phyloP scores from a whole-genome alignment of 148 eudicot genomes.

The Tetragonia tetragonoides region DNA sequence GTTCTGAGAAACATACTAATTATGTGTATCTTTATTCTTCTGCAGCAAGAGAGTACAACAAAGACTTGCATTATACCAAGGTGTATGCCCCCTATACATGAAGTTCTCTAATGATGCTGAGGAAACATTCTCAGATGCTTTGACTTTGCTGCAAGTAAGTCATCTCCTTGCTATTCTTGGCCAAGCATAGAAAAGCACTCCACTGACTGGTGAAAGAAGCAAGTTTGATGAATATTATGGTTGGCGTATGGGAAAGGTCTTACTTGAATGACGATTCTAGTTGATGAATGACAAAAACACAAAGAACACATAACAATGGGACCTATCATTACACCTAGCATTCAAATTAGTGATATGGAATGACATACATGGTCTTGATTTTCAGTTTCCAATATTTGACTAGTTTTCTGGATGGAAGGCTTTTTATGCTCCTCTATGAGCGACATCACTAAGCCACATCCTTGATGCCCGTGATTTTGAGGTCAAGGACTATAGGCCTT shows the following conservation, averaged over 20 bases:
- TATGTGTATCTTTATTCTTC: background rate
- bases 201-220: background rate
- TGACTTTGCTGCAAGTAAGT: conserved; percentile 56
- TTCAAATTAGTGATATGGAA: no score
- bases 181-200: background rate
- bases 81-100: conserved; percentile 81
- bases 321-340: no score
- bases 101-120: conserved; percentile 82
- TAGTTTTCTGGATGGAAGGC: no score
- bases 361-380: no score
- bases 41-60: conserved; percentile 88
- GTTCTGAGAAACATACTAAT: conserved; percentile 2
- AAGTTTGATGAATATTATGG: background rate
- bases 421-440: no score
- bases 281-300: background rate
- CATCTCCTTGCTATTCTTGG: conserved; percentile 11
- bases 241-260: background rate
- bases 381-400: no score
- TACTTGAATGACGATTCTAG: background rate
- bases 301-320: no score
- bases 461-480: no score
- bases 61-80: conserved; percentile 88
- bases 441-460: no score
- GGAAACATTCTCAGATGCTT: conserved; percentile 66
- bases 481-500: no score